phyloP scores from a whole-genome alignment of 345 rosid species.

The Aquilaria yunnanensis region DNA sequence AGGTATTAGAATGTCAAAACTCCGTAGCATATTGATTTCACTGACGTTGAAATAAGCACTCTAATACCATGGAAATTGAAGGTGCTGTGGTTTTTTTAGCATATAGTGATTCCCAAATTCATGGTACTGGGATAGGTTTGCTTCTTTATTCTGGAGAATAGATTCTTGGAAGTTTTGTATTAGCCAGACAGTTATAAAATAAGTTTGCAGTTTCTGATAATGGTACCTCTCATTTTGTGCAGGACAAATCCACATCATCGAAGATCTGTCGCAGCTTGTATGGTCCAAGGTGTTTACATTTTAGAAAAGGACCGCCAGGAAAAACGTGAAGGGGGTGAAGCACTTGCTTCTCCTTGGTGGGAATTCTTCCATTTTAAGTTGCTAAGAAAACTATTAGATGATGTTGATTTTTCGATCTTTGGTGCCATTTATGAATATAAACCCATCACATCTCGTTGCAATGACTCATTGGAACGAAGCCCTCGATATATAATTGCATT shows the following conservation, averaged over 20 bases:
- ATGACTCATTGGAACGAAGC: conserved; percentile 27
- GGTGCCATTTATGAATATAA: conserved; percentile 75
- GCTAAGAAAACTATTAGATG: conserved; percentile 55
- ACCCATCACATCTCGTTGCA: conserved; percentile 27
- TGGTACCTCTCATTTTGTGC: neutral
- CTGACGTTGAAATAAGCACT: too few relatives aligned
- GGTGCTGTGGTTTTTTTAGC: too few relatives aligned
- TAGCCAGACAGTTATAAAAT: too few relatives aligned
- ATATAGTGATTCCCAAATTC: too few relatives aligned
- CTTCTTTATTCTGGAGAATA: too few relatives aligned
- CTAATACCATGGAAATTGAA: too few relatives aligned
- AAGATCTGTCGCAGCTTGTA: conserved; percentile 68
- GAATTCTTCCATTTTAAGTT: conserved; percentile 64
- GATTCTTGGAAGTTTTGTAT: too few relatives aligned
- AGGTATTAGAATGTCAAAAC: too few relatives aligned
- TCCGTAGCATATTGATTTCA: too few relatives aligned
- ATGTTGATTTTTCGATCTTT: conserved; percentile 64
- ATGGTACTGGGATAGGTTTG: too few relatives aligned
- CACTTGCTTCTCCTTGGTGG: conserved; percentile 83
- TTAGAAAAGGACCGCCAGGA: conserved; percentile 86
- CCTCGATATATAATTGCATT: conserved; percentile 71
- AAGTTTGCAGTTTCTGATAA: too few relatives aligned
- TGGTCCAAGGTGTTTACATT: conserved; percentile 77
- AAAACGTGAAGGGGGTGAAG: conserved; percentile 50
- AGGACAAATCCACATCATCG: conserved; percentile 68